Evolutionary conservation across 2,329 filamentous ascomycete species (phyloP), one percentile per base, ranked within the genome.

Genomic region (Cadophora malorum): DNA sequence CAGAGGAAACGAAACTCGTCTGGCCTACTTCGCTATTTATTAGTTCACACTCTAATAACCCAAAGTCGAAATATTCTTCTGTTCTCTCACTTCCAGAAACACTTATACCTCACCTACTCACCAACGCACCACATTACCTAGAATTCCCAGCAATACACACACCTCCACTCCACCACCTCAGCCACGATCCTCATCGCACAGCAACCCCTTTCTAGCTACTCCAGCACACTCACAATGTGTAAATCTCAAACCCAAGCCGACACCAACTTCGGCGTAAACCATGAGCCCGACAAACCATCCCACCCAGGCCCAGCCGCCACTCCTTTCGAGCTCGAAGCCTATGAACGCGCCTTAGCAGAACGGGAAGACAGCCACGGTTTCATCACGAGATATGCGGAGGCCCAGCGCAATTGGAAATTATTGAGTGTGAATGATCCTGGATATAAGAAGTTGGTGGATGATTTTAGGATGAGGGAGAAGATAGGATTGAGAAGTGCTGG

Each of bases 381-480:
- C 45, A 52, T 52, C 7, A 49, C 35, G 14, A 47, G 21, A 8
- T 66, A 53, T 38, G 33, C 31, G 2, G 64, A 21, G 19, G 25
- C 16, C 1, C 47, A 66, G 45, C 7, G 4, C 10, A 21, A 47
- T 19, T 12, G 25, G 56, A 60, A 21, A 14, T 41, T 61, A n/a
- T 14, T 66, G 19, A 66, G 64, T 16, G 31, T 47, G 28, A 66
- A 66, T 21, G 55, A 66, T 59, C 12, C 21, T 14, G n/a, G 9
- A 23, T 65, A 47, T 47, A 49, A 16, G 12, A 8, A 52, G 23
- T 12, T 59, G n/a, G 41, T 49, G 4, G 63, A 3, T 1, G 45
- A 49, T 19, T 59, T 61, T 12, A 60, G 28, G 33, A 19, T 7
- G 6, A 16, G 28, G 45, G 21, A 45, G 47, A 23, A 58, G 19